A percentile compares a stretch with the other conserved stretches of the same genome.
These are phyloP conservation scores for Flueggea neowawraea DNA, from an alignment of 441 rosid species.

Conservation along the genomic window DNA sequence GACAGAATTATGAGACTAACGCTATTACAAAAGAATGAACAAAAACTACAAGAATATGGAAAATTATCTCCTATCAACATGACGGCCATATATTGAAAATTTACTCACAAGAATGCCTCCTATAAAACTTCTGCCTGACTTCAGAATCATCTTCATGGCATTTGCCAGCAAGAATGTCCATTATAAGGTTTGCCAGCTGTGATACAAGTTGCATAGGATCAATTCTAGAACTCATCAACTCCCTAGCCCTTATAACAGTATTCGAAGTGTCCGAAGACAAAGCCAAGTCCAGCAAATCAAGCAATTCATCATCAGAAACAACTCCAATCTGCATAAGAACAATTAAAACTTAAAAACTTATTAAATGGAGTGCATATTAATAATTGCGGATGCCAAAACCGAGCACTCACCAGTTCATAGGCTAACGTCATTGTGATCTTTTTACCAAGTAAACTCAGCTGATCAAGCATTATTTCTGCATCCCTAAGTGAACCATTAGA, in stretches of 20 bases:
- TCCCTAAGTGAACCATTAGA: slow-evolving; percentile 89
- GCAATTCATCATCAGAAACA: slow-evolving; percentile 93
- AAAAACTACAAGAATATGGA: not conserved
- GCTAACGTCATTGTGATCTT: slow-evolving; percentile 64
- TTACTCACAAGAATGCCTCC: slow-evolving; percentile 61
- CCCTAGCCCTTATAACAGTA: slow-evolving; percentile 88
- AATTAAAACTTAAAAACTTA: not conserved
- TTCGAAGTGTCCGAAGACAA: slow-evolving; percentile 88
- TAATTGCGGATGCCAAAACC: slow-evolving; percentile 3
- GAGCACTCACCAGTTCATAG: slow-evolving; percentile 74
- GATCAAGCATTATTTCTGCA: slow-evolving; percentile 95
- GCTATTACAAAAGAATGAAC: not conserved
- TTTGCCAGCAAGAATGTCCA: slow-evolving; percentile 83
- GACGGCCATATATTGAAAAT: not conserved
- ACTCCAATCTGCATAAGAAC: slow-evolving; percentile 68
- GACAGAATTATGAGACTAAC: not conserved
- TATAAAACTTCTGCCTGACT: slow-evolving; percentile 47
- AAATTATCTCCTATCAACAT: not conserved
- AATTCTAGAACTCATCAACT: slow-evolving; percentile 86
- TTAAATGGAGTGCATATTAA: not conserved
- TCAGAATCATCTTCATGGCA: slow-evolving; percentile 56
- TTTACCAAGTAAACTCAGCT: slow-evolving; percentile 83
- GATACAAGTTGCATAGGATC: slow-evolving; percentile 91
- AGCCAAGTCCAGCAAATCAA: slow-evolving; percentile 86
- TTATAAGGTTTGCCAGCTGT: slow-evolving; percentile 86